Conservation (phyloP, 805 yeast species). For the Kockiozyma suomiensis region DNA sequence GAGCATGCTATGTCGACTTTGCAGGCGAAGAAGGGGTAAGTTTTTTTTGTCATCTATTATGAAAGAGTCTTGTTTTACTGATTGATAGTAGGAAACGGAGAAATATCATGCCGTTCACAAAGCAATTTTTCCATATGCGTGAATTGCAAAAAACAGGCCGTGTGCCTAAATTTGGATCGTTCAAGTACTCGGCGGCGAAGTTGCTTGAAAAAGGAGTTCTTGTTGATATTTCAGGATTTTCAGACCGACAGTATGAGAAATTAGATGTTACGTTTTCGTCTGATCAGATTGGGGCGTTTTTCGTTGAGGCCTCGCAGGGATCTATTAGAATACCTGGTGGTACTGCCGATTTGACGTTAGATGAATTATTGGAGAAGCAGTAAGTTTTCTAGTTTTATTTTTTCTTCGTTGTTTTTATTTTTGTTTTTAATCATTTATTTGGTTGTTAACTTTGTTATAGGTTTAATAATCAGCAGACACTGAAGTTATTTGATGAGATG, state of each 20-base stretch:
- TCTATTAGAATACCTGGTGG: conserved; percentile 58
- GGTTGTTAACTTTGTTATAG: neutral
- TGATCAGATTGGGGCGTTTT: conserved; percentile 70
- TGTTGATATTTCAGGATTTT: conserved; percentile 57
- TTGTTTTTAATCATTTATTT: neutral
- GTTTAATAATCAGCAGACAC: conserved; percentile 54
- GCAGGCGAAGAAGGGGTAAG: conserved; percentile 46
- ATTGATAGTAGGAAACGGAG: conserved; percentile 32
- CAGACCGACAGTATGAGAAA: conserved; percentile 57
- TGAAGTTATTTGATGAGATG: conserved; percentile 66
- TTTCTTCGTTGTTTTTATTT: neutral
- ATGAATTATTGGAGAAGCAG: conserved; percentile 71
- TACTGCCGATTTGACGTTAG: conserved; percentile 60
- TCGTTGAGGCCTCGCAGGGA: conserved; percentile 74
- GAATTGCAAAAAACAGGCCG: conserved; percentile 67
- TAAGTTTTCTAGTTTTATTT: conserved; percentile 42
- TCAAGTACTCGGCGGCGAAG: conserved; percentile 73
- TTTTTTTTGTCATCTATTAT: no score
- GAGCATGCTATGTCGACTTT: conserved; percentile 54
- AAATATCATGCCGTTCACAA: conserved; percentile 57
- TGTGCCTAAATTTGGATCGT: conserved; percentile 67
- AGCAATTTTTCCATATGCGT: conserved; percentile 74
- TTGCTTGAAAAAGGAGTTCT: conserved; percentile 73
- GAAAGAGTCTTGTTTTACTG: no score
- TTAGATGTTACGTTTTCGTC: conserved; percentile 75